A percentile compares a stretch with the other conserved stretches of the same genome.
These are phyloP conservation scores for Colletotrichum agaves DNA, from an alignment of 2,329 filamentous ascomycete genomes.

Conservation along the genomic window DNA sequence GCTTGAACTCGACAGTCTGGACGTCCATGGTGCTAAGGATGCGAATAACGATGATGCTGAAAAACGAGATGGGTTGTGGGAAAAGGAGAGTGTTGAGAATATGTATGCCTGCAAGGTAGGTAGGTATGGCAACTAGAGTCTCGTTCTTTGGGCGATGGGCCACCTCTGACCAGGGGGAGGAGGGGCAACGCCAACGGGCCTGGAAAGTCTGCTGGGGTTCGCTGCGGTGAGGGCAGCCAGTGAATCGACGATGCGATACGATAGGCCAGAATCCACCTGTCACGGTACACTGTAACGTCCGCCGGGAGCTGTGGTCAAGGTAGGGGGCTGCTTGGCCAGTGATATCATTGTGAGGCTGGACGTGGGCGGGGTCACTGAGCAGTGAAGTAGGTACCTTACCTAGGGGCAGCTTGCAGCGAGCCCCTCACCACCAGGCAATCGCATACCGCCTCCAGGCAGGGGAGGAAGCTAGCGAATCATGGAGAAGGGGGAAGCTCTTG, in stretches of 20 bases:
- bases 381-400: too few species aligned
- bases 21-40: slow-evolving; percentile 67
- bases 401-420: slow-evolving; percentile 28
- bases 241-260: slow-evolving; percentile 11
- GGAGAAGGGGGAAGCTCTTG: neutral
- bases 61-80: slow-evolving; percentile 32
- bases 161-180: neutral
- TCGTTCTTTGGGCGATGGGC: too few species aligned
- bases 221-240: slow-evolving; percentile 25
- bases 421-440: slow-evolving; percentile 25
- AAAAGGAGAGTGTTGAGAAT: slow-evolving; percentile 37
- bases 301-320: slow-evolving; percentile 22
- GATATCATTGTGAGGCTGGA: slow-evolving; percentile 32
- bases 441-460: slow-evolving; percentile 15
- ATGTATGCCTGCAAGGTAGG: neutral
- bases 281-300: neutral
- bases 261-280: slow-evolving; percentile 18
- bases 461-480: neutral
- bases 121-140: slow-evolving; percentile 7
- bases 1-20: slow-evolving; percentile 83
- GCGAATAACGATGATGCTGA: slow-evolving; percentile 26
- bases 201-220: slow-evolving; percentile 16
- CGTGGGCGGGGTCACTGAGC: slow-evolving; percentile 24
- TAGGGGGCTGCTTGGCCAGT: slow-evolving; percentile 34
- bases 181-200: slow-evolving; percentile 1